Evolutionary conservation across 257 asterid genomes (phyloP), one percentile per base, ranked within the genome.

Genomic region (Lycium ferocissimum): DNA sequence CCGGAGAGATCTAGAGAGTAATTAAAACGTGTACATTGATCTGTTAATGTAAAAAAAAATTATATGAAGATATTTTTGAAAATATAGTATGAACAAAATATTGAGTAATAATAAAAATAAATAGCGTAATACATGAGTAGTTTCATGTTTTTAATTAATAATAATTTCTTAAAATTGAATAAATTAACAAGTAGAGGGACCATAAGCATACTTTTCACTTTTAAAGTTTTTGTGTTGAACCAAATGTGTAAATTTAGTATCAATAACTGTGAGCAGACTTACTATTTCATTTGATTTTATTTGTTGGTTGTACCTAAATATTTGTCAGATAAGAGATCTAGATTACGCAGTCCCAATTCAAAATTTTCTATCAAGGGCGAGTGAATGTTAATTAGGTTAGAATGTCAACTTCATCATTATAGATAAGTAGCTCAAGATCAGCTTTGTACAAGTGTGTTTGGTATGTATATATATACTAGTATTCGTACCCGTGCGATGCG

Each of bases 1-100:
- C 33, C 33, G 33, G 33, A 26, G 33, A 26, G 33, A 26, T 26
- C 33, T 26, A 26, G 12, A 59, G 66, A 59, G 33, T 10, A 59
- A 59, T 59, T 59, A 59, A 59, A 59, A 59, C n/a, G 66, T n/a
- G 66, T 59, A 59, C n/a, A 59, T 59, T 59, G 66, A 59, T n/a
- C 33, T 33, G 20, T 62, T 63, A 22, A 63, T 63, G 70, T 10
- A 22, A 22, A 22, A 26, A 38, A 20, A 20, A 63, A 26, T 63
- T 22, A 63, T 9, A 22, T 63, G 70, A 20, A 22, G 35, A 63
- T 63, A 63, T 63, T 6, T 63, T 63, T 22, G 40, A 9, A 63
- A 63, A 61, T 8, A 8, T 51, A 51, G 9, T 63, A 22, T 63
- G 70, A 20, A 17, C 0, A 10, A 63, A 63, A 26, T 3, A 10